A percentile compares a stretch with the other conserved stretches of the same genome.
phyloP scores from a whole-genome alignment of 106 monocot species.

The Allium sativum region DNA sequence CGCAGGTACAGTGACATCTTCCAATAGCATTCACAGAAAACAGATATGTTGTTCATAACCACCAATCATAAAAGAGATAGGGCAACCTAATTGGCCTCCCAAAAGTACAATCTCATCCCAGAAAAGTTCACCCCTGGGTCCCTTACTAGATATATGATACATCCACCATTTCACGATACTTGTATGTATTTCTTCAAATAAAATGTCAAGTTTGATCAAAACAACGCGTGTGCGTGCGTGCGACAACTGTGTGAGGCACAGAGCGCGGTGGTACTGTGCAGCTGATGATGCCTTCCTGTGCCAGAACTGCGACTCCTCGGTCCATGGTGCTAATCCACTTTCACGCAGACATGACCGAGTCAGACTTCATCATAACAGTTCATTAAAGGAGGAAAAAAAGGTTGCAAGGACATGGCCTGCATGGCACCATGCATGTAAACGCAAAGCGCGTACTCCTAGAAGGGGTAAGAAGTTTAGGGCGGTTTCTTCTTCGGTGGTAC shows the following conservation, averaged over 20 bases:
- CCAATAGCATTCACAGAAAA: too few species aligned
- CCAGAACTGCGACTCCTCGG: conserved; percentile 60
- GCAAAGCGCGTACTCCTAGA: conserved; percentile 77
- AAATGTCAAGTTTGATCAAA: background rate
- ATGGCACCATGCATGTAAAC: conserved; percentile 59
- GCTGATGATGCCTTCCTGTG: conserved; percentile 91
- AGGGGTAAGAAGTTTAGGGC: background rate
- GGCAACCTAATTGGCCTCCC: conserved; percentile 8
- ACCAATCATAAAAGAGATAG: conserved; percentile 32
- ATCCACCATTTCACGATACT: background rate
- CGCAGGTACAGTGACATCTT: too few species aligned
- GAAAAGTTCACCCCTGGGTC: conserved; percentile 26
- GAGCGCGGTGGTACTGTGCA: conserved; percentile 81
- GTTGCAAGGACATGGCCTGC: conserved; percentile 9
- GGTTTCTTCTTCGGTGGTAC: conserved; percentile 16
- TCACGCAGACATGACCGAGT: conserved; percentile 72
- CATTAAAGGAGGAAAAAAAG: background rate
- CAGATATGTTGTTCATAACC: too few species aligned
- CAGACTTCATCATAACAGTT: conserved; percentile 21
- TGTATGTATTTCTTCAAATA: conserved; percentile 1
- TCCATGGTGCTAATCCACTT: conserved; percentile 83
- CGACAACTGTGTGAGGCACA: conserved; percentile 49
- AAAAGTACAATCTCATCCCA: conserved; percentile 4
- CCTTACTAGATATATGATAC: background rate
- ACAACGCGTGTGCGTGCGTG: conserved; percentile 47